Base-by-base conservation (phyloP, 2,329 filamentous ascomycete genomes). In the Pyricularia sp. region DNA sequence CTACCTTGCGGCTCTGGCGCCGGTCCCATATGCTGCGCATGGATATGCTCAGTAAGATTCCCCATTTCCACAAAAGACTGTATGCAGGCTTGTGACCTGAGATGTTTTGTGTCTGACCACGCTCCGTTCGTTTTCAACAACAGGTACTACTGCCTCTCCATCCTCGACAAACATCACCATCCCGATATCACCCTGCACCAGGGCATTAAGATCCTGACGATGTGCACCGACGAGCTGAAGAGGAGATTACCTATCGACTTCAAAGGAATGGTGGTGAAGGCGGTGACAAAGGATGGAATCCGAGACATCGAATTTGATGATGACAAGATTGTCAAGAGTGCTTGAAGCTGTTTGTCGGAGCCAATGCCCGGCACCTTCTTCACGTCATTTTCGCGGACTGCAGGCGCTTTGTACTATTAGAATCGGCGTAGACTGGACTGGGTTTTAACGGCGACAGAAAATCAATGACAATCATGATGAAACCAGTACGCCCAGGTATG, bases 151-250 rank as follows among this genome's bases (percentile, higher is more conserved):
- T 99, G 94, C 77, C 84, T 99, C 67, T 96, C 91, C 7, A 96
- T 96, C 71, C 86, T 99, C 63, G 94, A 99, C 81, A 99, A 99
- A 82, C 94, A 99, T 77, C 94, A 99, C 76, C 90, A 97, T 73
- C 93, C 94, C 62, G 89, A 97, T 73, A 97, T 99, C 77, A 85
- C 84, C 67, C 87, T 94, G 65, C 92, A 89, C 68, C 85, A 96
- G 76, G 94, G 94, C 65, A 85, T 96, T 79, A 94, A 96, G 82
- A 86, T 99, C 68, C 81, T 99, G 72, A 88, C 86, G 72, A 89
- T 97, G 88, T 99, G 94, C 80, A 94, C 91, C 70, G 93, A 97
- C 76, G 94, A 99, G 82, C 81, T 99, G 75, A 96, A 97, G 85
- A 87, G 94, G 76, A 86, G 96, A 78, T 85, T 99, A 82, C 94